Base-by-base conservation (phyloP, 2,329 filamentous ascomycete genomes). In the Phialocephala sp. region DNA sequence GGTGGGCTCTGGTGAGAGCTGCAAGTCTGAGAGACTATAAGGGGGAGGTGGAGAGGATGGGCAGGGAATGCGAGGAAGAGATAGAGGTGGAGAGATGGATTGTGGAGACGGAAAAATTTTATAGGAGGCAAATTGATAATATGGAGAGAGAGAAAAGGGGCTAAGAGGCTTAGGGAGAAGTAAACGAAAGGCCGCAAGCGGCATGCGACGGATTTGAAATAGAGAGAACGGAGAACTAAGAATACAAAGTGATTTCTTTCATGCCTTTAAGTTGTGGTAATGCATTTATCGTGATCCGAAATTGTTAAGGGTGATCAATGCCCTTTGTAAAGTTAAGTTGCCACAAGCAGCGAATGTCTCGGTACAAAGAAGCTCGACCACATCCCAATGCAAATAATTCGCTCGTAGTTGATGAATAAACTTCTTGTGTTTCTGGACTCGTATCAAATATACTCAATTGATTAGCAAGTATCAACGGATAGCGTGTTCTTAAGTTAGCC, bases 1-100 rank as follows among this genome's bases (percentile, higher is more conserved):
- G 60, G 27, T 11, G 20, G 4, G 69, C 64, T 14, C 66, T 71
- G 39, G 65, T 63, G 2, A 67, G 63, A 65, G 69, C 68, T 8
- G 69, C 68, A 8, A 68, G 63, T 59, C 56, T 70, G 12, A 64
- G 64, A 43, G 64, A 61, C 2, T 65, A 57, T 60, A 36, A 22
- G 24, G 35, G 57, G 0, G 61, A 43, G n/a, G 60, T 59, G 2
- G 50, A 15, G 37, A 24, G 32, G 27, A 22, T 43, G 36, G 56
- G 56, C 4, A 24, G 32, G 47, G 36, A 4, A 9, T 54, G 62
- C 6, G n/a, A 45, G 32, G 12, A 54, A 8, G 3, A 35, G 50
- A 9, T 54, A 18, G 14, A 32, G 24, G 3, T 18, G 14, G 50
- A 54, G 22, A 18, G 4, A 8, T 27, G 22, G 5, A 27, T 32